Conservation (phyloP, 1,284 basidiomycete species). For the Pseudozyma hubeiensis region DNA sequence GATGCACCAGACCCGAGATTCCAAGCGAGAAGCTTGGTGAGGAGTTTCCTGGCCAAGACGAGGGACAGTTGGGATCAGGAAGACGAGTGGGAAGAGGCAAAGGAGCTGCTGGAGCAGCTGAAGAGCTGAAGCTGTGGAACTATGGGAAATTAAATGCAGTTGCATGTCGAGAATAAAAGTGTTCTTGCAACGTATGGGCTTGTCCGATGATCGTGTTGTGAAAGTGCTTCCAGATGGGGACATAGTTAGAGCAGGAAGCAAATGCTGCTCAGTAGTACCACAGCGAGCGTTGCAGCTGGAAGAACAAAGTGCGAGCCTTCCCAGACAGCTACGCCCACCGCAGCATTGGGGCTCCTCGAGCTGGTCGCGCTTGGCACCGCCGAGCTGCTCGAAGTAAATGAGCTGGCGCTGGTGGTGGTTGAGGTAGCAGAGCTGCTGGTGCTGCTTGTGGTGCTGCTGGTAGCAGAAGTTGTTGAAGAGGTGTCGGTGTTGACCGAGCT, state of each 20-base stretch:
- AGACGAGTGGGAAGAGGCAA: slow-evolving; percentile 81
- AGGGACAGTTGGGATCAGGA: slow-evolving; percentile 81
- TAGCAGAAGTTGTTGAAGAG: slow-evolving; percentile 9
- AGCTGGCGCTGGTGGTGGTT: slow-evolving; percentile 1
- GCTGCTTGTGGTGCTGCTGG: slow-evolving; percentile 3
- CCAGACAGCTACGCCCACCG: slow-evolving; percentile 1
- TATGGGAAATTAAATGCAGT: no score
- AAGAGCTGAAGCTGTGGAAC: slow-evolving; percentile 15
- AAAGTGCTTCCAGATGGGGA: neutral
- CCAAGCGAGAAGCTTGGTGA: slow-evolving; percentile 86
- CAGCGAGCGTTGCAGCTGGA: slow-evolving; percentile 10
- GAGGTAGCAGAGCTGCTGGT: neutral
- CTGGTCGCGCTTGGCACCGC: slow-evolving; percentile 3
- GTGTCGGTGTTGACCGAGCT: slow-evolving; percentile 24
- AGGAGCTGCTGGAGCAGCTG: slow-evolving; percentile 69
- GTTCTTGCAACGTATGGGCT: neutral
- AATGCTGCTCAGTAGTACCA: slow-evolving; percentile 31
- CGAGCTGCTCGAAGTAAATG: slow-evolving; percentile 12
- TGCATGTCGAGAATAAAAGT: neutral
- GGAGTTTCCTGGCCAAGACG: slow-evolving; percentile 84
- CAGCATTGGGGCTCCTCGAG: slow-evolving; percentile 16
- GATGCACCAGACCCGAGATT: slow-evolving; percentile 76
- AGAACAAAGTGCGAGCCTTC: slow-evolving; percentile 9
- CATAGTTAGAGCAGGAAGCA: slow-evolving; percentile 38
- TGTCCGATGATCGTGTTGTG: neutral